A percentile compares a stretch with the other conserved stretches of the same genome.
Evolutionary conservation across 1,284 basidiomycete species (phyloP).

Genomic region (Austroboletus niveus): DNA sequence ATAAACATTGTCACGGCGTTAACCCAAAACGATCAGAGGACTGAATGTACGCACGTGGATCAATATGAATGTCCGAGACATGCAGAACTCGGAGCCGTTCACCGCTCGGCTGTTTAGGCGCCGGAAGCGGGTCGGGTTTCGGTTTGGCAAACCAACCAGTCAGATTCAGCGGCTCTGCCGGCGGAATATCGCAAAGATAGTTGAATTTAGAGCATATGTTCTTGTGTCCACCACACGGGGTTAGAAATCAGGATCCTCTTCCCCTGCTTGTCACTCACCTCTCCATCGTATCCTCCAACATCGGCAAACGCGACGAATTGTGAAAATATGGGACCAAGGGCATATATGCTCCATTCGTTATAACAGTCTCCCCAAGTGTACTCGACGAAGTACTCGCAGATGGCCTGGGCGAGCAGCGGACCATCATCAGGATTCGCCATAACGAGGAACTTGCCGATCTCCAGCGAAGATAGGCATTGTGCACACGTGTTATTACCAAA

Average conservation of each 20-base stretch:
- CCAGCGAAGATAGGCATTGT: constrained; percentile 56
- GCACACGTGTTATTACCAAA: constrained; percentile 52
- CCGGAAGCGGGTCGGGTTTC: constrained; percentile 62
- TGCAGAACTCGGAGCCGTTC: constrained; percentile 68
- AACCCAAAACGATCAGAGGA: not conserved
- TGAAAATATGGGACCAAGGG: constrained; percentile 54
- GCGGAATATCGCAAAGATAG: constrained; percentile 45
- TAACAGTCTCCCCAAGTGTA: constrained; percentile 48
- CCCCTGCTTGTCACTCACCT: constrained; percentile 35
- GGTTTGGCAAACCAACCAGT: constrained; percentile 57
- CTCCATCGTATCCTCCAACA: constrained; percentile 62
- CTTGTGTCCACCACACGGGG: not conserved
- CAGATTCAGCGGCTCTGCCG: constrained; percentile 48
- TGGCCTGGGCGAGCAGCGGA: constrained; percentile 50
- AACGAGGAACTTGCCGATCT: constrained; percentile 60
- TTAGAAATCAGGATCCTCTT: not conserved
- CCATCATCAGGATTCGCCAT: constrained; percentile 60
- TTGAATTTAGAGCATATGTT: constrained; percentile 18
- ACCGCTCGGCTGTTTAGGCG: constrained; percentile 52
- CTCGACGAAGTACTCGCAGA: constrained; percentile 51
- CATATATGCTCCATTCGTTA: constrained; percentile 42
- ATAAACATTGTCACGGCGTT: not conserved
- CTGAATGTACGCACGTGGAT: constrained; percentile 47
- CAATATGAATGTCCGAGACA: constrained; percentile 73
- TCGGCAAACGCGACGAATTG: constrained; percentile 64